phyloP scores from a whole-genome alignment of 176 grass and related monocot genomes.

The Tillandsia fasciculata region DNA sequence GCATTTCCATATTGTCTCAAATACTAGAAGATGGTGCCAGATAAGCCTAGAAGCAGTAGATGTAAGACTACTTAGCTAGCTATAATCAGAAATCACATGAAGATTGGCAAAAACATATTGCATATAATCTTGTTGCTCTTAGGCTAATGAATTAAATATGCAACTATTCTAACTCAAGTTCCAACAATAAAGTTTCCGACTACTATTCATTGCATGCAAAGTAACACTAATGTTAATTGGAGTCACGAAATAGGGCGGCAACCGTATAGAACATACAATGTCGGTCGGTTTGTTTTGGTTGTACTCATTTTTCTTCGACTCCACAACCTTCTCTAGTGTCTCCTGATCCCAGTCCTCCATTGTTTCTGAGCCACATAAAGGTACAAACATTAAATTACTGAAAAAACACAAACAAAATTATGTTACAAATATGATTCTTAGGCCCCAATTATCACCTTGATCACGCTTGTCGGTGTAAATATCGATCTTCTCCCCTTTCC shows the following conservation, averaged over 20 bases:
- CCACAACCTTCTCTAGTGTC: conserved; percentile 90
- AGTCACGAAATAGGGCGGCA: background rate
- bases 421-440: background rate
- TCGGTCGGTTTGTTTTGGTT: conserved; percentile 98
- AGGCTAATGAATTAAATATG: too few species aligned
- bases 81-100: too few species aligned
- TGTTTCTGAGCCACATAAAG: conserved; percentile 39
- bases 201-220: background rate
- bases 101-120: too few species aligned
- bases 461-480: conserved; percentile 96
- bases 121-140: too few species aligned
- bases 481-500: conserved; percentile 99
- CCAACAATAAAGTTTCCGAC: too few species aligned
- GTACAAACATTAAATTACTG: background rate
- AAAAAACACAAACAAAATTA: background rate
- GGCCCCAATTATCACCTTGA: conserved; percentile 24
- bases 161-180: too few species aligned
- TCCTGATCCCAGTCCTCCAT: conserved; percentile 99
- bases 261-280: conserved; percentile 50
- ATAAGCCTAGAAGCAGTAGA: too few species aligned
- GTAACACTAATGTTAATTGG: background rate
- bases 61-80: too few species aligned
- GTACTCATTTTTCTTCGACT: conserved; percentile 71
- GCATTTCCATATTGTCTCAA: too few species aligned
- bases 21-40: too few species aligned